Evolutionary conservation across 2,329 filamentous ascomycete genomes (phyloP), one percentile per base, ranked within the genome.

Genomic region (Monosporascus sp.): DNA sequence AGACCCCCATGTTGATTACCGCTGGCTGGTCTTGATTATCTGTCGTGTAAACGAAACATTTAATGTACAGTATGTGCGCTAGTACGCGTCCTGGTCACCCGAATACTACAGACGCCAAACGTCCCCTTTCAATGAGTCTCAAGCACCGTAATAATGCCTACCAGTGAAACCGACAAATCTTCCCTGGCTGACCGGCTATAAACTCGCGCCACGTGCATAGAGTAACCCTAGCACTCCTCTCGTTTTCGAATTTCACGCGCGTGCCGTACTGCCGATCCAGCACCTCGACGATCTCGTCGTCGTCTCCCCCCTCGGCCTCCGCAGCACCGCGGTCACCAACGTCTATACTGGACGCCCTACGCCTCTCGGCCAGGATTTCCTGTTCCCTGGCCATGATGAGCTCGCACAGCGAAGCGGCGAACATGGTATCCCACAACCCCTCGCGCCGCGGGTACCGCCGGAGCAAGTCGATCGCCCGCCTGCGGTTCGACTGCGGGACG

Each of bases 381-480:
- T 20, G 24, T n/a, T 46, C 50, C 7, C 50, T 43, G 5, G 17
- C 50, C 50, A 52, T 45, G 8, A 52, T 27, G 26, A 48, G 24
- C 19, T 52, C 50, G 14, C 41, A 6, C n/a, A 52, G n/a, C 43
- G 41, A 11, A 14, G 50, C 50, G 17, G 20, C 34, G 22, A 46
- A 46, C 22, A 9, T 19, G 43, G 43, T 46, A 27, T 46, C 43
- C 43, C 43, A 46, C 16, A 56, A 40, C 34, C 48, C 48, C 19
- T 56, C 51, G 11, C 45, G 51, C 20, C 41, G 43, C 22, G 51
- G 54, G 24, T 48, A 53, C 11, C 37, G 20, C 1, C 54, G 48
- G 40, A 60, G 48, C 7, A 59, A 47, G 11, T 31, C 38, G 14
- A 56, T 31, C 14, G 56, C 58, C 5, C 47, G 48, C 24, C 47